A percentile compares a stretch with the other conserved stretches of the same genome.
phyloP scores from a whole-genome alignment of 2,329 filamentous ascomycete species.

The Cladorrhinum sp. region DNA sequence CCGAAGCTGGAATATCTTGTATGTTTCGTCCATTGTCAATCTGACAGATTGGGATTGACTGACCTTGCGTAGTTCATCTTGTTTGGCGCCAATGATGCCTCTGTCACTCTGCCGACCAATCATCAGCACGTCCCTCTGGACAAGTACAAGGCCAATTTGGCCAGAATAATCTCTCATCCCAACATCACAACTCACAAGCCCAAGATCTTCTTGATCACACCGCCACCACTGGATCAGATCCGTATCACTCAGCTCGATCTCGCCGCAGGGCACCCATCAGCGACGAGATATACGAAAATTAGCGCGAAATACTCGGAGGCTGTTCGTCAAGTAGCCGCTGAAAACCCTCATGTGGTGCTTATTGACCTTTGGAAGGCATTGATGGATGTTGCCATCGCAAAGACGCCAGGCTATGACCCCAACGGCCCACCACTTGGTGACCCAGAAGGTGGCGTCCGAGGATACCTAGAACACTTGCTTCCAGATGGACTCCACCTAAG shows the following conservation, averaged over 20 bases:
- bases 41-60: constrained; percentile 1
- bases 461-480: constrained; percentile 51
- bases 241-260: constrained; percentile 51
- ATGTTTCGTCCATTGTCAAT: constrained; percentile 27
- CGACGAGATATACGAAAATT: constrained; percentile 45
- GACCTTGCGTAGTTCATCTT: constrained; percentile 60
- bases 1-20: constrained; percentile 67
- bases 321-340: constrained; percentile 65
- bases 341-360: constrained; percentile 64
- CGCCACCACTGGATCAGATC: constrained; percentile 80
- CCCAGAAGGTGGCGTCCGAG: constrained; percentile 47
- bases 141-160: constrained; percentile 70
- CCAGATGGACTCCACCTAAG: constrained; percentile 58
- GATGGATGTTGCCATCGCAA: constrained; percentile 65
- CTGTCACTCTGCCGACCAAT: constrained; percentile 58
- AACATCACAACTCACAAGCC: constrained; percentile 66
- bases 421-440: constrained; percentile 49
- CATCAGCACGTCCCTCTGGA: constrained; percentile 77
- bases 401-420: constrained; percentile 54
- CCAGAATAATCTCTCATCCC: constrained; percentile 68
- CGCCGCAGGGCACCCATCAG: constrained; percentile 42
- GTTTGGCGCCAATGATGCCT: constrained; percentile 88
- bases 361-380: constrained; percentile 79
- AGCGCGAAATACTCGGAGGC: constrained; percentile 57
- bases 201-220: constrained; percentile 73